Evolutionary conservation across 2,329 filamentous ascomycete species (phyloP).

Genomic region (Ophioceras dolichostomum): DNA sequence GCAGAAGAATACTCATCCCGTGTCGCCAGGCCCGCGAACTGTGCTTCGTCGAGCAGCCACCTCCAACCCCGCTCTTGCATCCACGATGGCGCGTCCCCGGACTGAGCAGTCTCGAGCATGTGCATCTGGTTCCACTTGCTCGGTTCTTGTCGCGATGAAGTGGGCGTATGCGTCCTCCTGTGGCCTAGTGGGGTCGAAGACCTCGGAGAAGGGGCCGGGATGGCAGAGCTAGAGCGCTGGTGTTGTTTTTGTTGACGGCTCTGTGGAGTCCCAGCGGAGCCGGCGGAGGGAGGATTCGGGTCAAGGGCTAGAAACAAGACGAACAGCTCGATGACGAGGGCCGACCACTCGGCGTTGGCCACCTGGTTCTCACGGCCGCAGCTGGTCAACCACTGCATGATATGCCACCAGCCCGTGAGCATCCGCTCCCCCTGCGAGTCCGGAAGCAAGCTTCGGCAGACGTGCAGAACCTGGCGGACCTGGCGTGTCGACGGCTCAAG

Average conservation of each 20-base stretch:
- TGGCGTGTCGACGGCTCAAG: conserved; percentile 53
- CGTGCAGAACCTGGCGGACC: conserved; percentile 46
- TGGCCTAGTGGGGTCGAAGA: no score
- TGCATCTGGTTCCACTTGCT: conserved; percentile 35
- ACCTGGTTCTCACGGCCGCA: conserved; percentile 20
- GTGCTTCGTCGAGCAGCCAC: conserved; percentile 51
- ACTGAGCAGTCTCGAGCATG: conserved; percentile 30
- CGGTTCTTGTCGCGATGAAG: neutral
- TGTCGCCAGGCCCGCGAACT: neutral
- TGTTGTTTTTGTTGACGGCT: conserved; percentile 16
- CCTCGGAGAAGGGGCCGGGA: conserved; percentile 5
- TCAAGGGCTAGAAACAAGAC: conserved; percentile 38
- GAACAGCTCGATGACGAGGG: conserved; percentile 50
- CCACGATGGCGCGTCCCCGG: conserved; percentile 40
- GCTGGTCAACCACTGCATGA: conserved; percentile 52
- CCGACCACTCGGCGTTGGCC: conserved; percentile 55
- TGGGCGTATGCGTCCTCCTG: no score
- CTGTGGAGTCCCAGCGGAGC: no score
- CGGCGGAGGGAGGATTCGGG: no score
- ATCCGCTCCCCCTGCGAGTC: conserved; percentile 46
- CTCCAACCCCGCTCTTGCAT: conserved; percentile 55
- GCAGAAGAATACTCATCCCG: no score
- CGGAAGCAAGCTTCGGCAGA: conserved; percentile 53
- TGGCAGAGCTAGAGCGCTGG: conserved; percentile 8
- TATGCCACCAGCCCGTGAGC: conserved; percentile 61